Percentiles rank a stretch among this genome's conserved stretches.
Evolutionary conservation across 768 basidiomycete genomes (phyloP).

Genomic region (Boletus reticuloceps): DNA sequence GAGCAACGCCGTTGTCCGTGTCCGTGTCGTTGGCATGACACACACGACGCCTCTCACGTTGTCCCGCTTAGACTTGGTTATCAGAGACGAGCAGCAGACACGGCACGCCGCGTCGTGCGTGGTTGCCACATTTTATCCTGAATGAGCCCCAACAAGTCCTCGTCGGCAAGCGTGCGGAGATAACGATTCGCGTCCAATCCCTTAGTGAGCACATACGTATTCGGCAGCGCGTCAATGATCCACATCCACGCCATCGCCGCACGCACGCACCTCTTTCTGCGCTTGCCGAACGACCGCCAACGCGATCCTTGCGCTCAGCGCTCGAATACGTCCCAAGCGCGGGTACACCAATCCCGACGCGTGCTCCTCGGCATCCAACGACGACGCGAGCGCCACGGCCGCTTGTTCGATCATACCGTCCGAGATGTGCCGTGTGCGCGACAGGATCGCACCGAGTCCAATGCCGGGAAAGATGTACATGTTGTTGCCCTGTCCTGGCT

Average conservation of each 20-base stretch:
- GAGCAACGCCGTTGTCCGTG: no score
- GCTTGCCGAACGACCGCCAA: slow-evolving; percentile 61
- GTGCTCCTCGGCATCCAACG: slow-evolving; percentile 54
- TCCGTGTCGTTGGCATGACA: no score
- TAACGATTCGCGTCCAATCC: slow-evolving; percentile 44
- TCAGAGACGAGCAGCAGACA: slow-evolving; percentile 16
- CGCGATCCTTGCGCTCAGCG: slow-evolving; percentile 62
- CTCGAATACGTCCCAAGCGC: slow-evolving; percentile 61
- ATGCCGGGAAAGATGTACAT: slow-evolving; percentile 69
- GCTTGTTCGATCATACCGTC: slow-evolving; percentile 69
- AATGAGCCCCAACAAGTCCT: slow-evolving; percentile 47
- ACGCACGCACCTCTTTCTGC: slow-evolving; percentile 53
- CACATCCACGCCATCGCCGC: neutral
- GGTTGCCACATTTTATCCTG: slow-evolving; percentile 59
- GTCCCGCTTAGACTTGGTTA: neutral
- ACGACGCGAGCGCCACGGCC: slow-evolving; percentile 57
- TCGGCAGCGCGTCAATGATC: neutral
- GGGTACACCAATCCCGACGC: slow-evolving; percentile 63
- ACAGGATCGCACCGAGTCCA: slow-evolving; percentile 61
- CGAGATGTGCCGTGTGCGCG: slow-evolving; percentile 57
- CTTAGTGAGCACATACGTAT: slow-evolving; percentile 1
- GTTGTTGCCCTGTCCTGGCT: slow-evolving; percentile 80
- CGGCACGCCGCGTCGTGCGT: neutral
- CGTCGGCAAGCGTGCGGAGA: slow-evolving; percentile 48
- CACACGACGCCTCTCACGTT: neutral